Evolutionary conservation across 2,329 filamentous ascomycete genomes (phyloP), one percentile per base, ranked within the genome.

Genomic region (Monosporascus sp.): DNA sequence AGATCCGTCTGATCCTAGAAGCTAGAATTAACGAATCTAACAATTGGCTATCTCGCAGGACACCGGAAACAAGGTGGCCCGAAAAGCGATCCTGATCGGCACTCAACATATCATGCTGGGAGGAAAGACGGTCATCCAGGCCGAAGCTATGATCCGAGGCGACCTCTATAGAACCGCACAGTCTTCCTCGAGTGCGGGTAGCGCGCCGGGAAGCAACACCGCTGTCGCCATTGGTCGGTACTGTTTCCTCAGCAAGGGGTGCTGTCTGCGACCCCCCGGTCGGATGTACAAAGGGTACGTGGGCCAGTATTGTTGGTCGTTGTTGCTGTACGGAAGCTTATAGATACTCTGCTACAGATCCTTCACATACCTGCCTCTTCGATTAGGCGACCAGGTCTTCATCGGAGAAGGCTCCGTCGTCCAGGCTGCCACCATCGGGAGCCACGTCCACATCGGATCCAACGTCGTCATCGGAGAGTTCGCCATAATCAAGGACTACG

Each of bases 61-160:
- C 74, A 96, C 92, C 3, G 94, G 94, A 61, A 99, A 99, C 81
- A 97, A 97, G 76, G 94, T 99, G 65, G 93, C 92, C 39, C 90
- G 94, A 60, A 90, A 90, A 62, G 89, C 90, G 57, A 86, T 88
- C 68, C 90, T 99, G 62, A 89, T 96, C 65, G 94, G 94, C 64
- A 97, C 93, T 22, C 91, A 96, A 63, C 96, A 97, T 74, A 97
- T 99, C 73, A 96, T 96, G 72, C 87, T 99, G 2, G 94, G 91
- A 62, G 94, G 94, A 58, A 96, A 90, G 73, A 96, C 92, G 1
- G 90, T 97, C 57, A 96, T 99, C 66, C 91, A 96, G 78, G 88
- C 91, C 57, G 92, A 96, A 67, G 93, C 91, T 63, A 91, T 94
- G 72, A 90, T 99, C 67, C 87, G 94, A 47, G 94, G 93, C 45